Percentiles rank a stretch among this genome's conserved stretches.
Evolutionary conservation across 2,329 filamentous ascomycete genomes (phyloP).

Genomic region (Acrocalymma vagum): DNA sequence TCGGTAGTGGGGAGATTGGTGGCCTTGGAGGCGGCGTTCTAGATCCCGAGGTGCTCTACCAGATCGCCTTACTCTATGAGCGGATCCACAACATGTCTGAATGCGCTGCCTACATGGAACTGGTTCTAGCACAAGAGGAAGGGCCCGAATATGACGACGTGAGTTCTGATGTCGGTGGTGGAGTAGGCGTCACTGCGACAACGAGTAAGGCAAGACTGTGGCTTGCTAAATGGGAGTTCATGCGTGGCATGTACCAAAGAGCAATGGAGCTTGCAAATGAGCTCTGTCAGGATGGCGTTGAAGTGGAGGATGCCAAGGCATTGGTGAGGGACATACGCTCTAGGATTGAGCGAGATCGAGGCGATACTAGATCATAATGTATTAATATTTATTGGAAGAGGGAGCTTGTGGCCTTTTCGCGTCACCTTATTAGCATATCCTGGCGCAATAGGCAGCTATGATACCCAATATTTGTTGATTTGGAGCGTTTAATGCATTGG

Average conservation of each 20-base stretch:
- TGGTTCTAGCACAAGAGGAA: slow-evolving; percentile 91
- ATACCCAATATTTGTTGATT: too few species aligned
- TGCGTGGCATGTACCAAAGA: slow-evolving; percentile 75
- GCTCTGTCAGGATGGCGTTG: slow-evolving; percentile 92
- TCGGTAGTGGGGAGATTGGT: slow-evolving; percentile 56
- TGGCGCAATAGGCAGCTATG: too few species aligned
- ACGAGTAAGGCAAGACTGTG: slow-evolving; percentile 94
- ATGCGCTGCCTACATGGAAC: slow-evolving; percentile 92
- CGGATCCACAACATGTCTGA: slow-evolving; percentile 78
- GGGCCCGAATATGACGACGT: slow-evolving; percentile 60
- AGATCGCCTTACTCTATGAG: slow-evolving; percentile 91
- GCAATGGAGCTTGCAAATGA: slow-evolving; percentile 87
- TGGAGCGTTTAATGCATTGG: too few species aligned
- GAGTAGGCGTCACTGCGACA: slow-evolving; percentile 87
- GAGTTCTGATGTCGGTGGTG: slow-evolving; percentile 55
- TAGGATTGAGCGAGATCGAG: slow-evolving; percentile 65
- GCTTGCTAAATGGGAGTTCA: slow-evolving; percentile 85
- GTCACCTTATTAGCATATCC: too few species aligned
- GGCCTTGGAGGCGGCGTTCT: slow-evolving; percentile 65
- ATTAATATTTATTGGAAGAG: too few species aligned
- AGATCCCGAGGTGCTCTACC: slow-evolving; percentile 88
- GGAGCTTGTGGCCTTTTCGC: too few species aligned
- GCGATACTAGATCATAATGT: too few species aligned
- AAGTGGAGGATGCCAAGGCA: slow-evolving; percentile 96
- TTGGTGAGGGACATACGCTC: slow-evolving; percentile 86